These are phyloP conservation scores for Tolypocladium pustulatum DNA, from an alignment of 2,329 filamentous ascomycete genomes.

Conservation along the genomic window DNA sequence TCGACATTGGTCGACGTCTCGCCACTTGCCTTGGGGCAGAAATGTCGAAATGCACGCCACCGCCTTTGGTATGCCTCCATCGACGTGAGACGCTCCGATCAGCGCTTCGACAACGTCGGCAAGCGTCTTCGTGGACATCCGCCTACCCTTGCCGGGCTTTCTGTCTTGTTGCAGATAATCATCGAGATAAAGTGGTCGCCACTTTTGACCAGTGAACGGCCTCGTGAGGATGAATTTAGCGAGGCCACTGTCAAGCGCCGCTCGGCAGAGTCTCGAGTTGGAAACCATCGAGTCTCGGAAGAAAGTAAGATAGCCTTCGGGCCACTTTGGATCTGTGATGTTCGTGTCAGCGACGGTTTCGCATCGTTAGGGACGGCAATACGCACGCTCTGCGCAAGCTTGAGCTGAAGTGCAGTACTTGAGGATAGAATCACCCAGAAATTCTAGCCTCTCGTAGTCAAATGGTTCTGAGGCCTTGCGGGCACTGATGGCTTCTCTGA, in stretches of 20 bases:
- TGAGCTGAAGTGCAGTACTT: slow-evolving; percentile 65
- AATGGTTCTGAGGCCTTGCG: slow-evolving; percentile 46
- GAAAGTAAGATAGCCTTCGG: slow-evolving; percentile 64
- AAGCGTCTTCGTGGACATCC: slow-evolving; percentile 64
- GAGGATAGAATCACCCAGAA: slow-evolving; percentile 73
- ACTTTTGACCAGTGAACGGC: slow-evolving; percentile 58
- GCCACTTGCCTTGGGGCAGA: slow-evolving; percentile 49
- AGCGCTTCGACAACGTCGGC: slow-evolving; percentile 84
- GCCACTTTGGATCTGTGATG: slow-evolving; percentile 49
- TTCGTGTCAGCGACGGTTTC: slow-evolving; percentile 6
- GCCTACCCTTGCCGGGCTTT: slow-evolving; percentile 14
- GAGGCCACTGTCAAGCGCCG: slow-evolving; percentile 52
- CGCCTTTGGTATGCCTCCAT: slow-evolving; percentile 56
- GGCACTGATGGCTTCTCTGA: slow-evolving; percentile 62
- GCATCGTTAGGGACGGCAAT: background rate
- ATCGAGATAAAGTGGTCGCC: slow-evolving; percentile 54
- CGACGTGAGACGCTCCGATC: slow-evolving; percentile 63
- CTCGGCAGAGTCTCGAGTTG: slow-evolving; percentile 61
- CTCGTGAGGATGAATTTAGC: slow-evolving; percentile 63
- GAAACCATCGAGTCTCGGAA: slow-evolving; percentile 62
- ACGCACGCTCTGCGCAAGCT: slow-evolving; percentile 42
- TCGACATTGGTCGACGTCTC: slow-evolving; percentile 28
- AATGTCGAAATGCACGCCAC: slow-evolving; percentile 56
- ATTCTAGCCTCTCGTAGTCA: slow-evolving; percentile 79
- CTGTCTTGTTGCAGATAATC: slow-evolving; percentile 15